Percentiles rank a stretch among this genome's conserved stretches.
Evolutionary conservation across 73 alveolate genomes (phyloP).

Genomic region (Blepharisma japonicum): DNA sequence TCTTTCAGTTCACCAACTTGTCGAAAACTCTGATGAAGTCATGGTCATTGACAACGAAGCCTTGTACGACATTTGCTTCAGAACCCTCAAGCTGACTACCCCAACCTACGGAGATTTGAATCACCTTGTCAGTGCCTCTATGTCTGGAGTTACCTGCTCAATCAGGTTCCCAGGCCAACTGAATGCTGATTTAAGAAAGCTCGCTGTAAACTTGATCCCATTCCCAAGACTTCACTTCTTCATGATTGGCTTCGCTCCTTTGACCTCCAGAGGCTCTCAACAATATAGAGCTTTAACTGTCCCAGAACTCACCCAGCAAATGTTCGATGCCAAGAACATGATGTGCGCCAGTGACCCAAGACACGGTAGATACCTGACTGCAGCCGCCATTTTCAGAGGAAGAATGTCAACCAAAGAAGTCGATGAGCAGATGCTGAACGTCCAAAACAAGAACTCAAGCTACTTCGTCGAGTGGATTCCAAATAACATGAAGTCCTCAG

Average conservation of each 20-base stretch:
- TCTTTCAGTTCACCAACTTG: conserved; percentile 79
- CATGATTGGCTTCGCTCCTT: conserved; percentile 98
- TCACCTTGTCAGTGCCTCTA: conserved; percentile 96
- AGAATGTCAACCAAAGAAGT: conserved; percentile 98
- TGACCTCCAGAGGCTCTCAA: conserved; percentile 97
- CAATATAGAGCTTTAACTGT: conserved; percentile 98
- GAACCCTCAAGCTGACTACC: conserved; percentile 97
- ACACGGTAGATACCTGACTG: conserved; percentile 97
- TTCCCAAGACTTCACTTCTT: conserved; percentile 99
- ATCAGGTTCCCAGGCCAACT: conserved; percentile 97
- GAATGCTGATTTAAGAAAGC: conserved; percentile 93
- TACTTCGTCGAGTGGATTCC: conserved; percentile 98
- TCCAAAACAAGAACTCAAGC: conserved; percentile 91
- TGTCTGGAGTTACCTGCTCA: conserved; percentile 97
- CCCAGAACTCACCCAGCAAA: conserved; percentile 66
- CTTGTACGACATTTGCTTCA: conserved; percentile 94
- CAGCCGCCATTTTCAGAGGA: conserved; percentile 99
- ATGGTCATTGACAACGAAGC: conserved; percentile 81
- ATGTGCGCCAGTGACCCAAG: conserved; percentile 97
- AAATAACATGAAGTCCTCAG: conserved; percentile 87
- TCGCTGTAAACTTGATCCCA: conserved; percentile 95
- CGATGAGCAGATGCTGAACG: conserved; percentile 95
- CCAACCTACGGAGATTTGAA: conserved; percentile 99
- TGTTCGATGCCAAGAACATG: conserved; percentile 98
- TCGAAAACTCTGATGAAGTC: conserved; percentile 83